Evolutionary conservation across 768 basidiomycete species (phyloP), one percentile per base, ranked within the genome.

Genomic region (Plicaturopsis crispa): DNA sequence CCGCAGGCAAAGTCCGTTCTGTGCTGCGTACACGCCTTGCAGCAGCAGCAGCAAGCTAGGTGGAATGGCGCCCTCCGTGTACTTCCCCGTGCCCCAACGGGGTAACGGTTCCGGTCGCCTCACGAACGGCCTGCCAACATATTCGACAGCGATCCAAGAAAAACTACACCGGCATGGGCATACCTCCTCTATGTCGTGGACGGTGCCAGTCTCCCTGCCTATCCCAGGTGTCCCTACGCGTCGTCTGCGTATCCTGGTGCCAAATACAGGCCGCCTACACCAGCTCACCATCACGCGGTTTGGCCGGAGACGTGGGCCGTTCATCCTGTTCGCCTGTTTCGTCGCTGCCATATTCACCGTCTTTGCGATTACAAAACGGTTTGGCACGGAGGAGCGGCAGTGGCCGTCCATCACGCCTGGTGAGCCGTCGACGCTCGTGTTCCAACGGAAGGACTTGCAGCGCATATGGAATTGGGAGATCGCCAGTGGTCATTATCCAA

Each of bases 381-480:
- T 82, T 52, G 74, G 72, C 18, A 66, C 75, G 1, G 65, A 71
- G 41, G 72, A 73, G 36, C 79, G 75, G 48, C 69, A 72, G 41
- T 84, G 81, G 80, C 70, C 79, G 10, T 61, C 70, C 24, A 66
- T 70, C 13, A 69, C 76, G 33, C 58, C 64, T 13, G 68, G 68
- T 28, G 78, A 82, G 33, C 67, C 78, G 12, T 66, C 83, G 18
- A 88, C 88, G 6, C 70, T 91, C 20, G 75, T 91, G 24, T 90
- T 75, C 52, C 67, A 69, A 40, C 69, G 80, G 34, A 78, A 84
- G 41, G 91, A 97, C 52, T 55, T 96, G 30, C 86, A 84, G 51
- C 72, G 82, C 40, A 87, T 99, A 59, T 98, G 93, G 93, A 69
- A 80, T 43, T 98, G 92, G 92, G 94, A 99, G 62, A 73, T 98